Conservation (phyloP, 2,329 filamentous ascomycete genomes). For the Fusarium sp. region DNA sequence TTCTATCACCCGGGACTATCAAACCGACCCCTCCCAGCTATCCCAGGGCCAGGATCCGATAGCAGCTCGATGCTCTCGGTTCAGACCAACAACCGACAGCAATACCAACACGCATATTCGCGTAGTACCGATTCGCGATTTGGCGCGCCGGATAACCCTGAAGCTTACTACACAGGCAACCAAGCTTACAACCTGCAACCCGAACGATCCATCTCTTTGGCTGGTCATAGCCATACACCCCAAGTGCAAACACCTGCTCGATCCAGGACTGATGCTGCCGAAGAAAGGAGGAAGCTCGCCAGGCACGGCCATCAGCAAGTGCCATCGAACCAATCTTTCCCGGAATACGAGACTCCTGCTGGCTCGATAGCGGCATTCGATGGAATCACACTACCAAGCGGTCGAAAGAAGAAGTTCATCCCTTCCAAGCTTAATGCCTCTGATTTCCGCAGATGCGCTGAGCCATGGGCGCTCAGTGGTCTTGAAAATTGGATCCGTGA, state of each 20-base stretch:
- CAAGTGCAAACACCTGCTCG: conserved; percentile 83
- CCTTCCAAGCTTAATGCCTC: conserved; percentile 82
- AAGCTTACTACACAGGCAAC: conserved; percentile 59
- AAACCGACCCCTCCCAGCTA: conserved; percentile 70
- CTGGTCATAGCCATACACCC: conserved; percentile 83
- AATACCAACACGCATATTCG: conserved; percentile 62
- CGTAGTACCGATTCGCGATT: conserved; percentile 58
- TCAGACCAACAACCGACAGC: conserved; percentile 54
- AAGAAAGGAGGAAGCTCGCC: conserved; percentile 67
- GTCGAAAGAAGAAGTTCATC: conserved; percentile 83
- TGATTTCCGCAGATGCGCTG: conserved; percentile 85
- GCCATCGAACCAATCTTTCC: conserved; percentile 61
- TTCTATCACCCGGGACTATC: conserved; percentile 91
- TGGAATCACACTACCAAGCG: conserved; percentile 82
- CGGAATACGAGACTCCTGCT: conserved; percentile 67
- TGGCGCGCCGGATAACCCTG: conserved; percentile 56
- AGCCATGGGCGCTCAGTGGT: conserved; percentile 94
- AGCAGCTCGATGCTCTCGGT: conserved; percentile 62
- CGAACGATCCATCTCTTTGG: conserved; percentile 82
- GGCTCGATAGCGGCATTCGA: conserved; percentile 74
- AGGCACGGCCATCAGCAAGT: conserved; percentile 60
- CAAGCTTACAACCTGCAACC: conserved; percentile 56
- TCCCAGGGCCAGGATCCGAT: conserved; percentile 72
- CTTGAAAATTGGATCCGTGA: conserved; percentile 87
- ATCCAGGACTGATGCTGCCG: conserved; percentile 93